Conservation (phyloP, 805 yeast species). For the Scheffersomyces ergatensis region DNA sequence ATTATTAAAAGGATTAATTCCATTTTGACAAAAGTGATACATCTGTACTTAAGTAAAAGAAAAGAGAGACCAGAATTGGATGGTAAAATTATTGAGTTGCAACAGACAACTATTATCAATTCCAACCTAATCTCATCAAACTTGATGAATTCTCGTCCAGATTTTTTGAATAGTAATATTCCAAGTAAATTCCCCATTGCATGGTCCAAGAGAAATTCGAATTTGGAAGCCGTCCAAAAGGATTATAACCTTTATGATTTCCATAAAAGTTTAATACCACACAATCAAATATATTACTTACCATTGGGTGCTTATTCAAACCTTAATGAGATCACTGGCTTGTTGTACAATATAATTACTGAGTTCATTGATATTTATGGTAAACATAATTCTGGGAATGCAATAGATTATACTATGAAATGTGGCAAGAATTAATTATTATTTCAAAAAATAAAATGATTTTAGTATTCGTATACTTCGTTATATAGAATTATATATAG, state of each 20-base stretch:
- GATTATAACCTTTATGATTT: constrained; percentile 7
- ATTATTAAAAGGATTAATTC: constrained; percentile 30
- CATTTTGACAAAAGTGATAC: constrained; percentile 18
- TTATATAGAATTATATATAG: no score
- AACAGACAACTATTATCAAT: constrained; percentile 23
- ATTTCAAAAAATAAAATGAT: not conserved
- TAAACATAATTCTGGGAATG: constrained; percentile 5
- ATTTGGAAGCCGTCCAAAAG: constrained; percentile 8
- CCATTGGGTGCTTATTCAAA: constrained; percentile 38
- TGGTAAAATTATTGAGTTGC: constrained; percentile 24
- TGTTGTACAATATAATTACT: constrained; percentile 24
- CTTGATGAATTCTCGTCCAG: constrained; percentile 26
- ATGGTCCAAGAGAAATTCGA: constrained; percentile 20
- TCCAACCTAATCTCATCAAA: constrained; percentile 16
- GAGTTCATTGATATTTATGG: constrained; percentile 29
- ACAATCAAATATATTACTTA: constrained; percentile 24
- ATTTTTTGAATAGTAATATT: constrained; percentile 20
- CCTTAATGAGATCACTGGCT: constrained; percentile 28
- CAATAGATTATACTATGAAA: constrained; percentile 9
- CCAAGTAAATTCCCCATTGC: constrained; percentile 29
- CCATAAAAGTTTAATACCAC: constrained; percentile 17
- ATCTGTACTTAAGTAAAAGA: constrained; percentile 16
- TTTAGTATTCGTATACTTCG: constrained; percentile 1
- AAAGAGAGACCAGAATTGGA: constrained; percentile 12
- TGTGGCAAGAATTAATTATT: constrained; percentile 5